Evolutionary conservation across 2,329 filamentous ascomycete genomes (phyloP), one percentile per base, ranked within the genome.

Genomic region (Macroventuria anomochaeta): DNA sequence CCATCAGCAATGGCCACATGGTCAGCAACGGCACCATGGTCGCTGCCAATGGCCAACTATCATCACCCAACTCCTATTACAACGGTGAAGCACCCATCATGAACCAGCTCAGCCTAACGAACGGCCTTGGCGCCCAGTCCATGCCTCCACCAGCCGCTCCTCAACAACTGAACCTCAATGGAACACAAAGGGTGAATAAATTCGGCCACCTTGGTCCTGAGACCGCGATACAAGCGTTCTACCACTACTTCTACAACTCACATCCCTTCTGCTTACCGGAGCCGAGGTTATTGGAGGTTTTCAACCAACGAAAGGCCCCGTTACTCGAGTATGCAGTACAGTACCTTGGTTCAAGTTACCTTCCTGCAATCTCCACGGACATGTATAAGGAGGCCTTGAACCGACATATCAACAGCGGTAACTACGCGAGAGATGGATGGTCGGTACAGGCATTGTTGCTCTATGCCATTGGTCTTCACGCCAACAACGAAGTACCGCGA

Each of bases 381-480:
- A 67, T 74, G 26, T 79, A 81, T 58, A 77, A 78, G 36, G 69
- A 76, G 18, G 71, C 71, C 0, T 39, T 76, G 29, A 63, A 71
- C 20, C 67, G 65, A 23, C 49, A 67, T 10, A 66, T 76, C 37
- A 54, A 68, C 43, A 71, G 62, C 37, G 68, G 68, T 15, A 67
- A 64, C 33, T 68, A 67, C 26, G 51, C 67, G 25, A 67, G 68
- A 52, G 73, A 76, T 46, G 70, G 69, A 0, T 90, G 85, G 68
- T 77, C 87, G 3, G 85, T 96, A 0, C 93, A 96, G 75, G 87
- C 90, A 3, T 81, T 95, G 69, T 76, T 96, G 37, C 79, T 96
- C 3, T 83, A 91, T 47, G 82, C 91, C 18, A 87, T 96, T 58
- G 87, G 87, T 0, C 80, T 96, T 7, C 90, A 96, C 69, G 90